Evolutionary conservation across 2,329 filamentous ascomycete species (phyloP), one percentile per base, ranked within the genome.

Genomic region (Parastagonospora avenae): DNA sequence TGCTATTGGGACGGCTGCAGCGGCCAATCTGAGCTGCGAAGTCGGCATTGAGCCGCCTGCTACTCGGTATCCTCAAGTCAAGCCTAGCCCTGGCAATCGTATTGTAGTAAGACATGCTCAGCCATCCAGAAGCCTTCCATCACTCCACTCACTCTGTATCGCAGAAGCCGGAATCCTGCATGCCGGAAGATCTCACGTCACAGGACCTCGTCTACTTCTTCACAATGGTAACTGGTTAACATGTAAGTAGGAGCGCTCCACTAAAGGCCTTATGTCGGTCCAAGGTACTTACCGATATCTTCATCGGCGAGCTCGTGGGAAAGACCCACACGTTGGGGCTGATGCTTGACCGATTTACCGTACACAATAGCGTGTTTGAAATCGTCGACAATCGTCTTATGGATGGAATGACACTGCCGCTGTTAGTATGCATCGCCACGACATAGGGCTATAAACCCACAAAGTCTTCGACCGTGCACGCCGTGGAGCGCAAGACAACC

Each of bases 291-390:
- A 93, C 91, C 91, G 76, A 99, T 96, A 78, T 99, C 94, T 79
- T 99, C 94, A 74, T 99, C 94, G 50, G 86, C 91, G 68, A 99
- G 82, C 80, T 96, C 91, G 74, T 99, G 94, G 46, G 84, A 80
- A 60, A 99, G 82, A 42, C 94, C 94, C 57, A 97, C 94, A 68
- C 92, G 86, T 78, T 99, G 94, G 60, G 94, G 94, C 78, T 97
- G 94, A 79, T 99, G 94, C 82, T 97, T 97, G 63, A 97, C 93
- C 48, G 92, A 97, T 74, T 93, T 94, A 63, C 94, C 94, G 75
- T 97, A 99, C 36, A 99, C 94, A 71, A 99, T 88, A 47, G 94
- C 94, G 55, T 88, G 85, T 77, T 93, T 95, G 82, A 99, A 99
- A 65, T 96, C 88, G 66, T 99, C 94, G 49, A 94, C 83, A 72